phyloP scores from a whole-genome alignment of 208 protist genomes.

The Crithidia thermophila region DNA sequence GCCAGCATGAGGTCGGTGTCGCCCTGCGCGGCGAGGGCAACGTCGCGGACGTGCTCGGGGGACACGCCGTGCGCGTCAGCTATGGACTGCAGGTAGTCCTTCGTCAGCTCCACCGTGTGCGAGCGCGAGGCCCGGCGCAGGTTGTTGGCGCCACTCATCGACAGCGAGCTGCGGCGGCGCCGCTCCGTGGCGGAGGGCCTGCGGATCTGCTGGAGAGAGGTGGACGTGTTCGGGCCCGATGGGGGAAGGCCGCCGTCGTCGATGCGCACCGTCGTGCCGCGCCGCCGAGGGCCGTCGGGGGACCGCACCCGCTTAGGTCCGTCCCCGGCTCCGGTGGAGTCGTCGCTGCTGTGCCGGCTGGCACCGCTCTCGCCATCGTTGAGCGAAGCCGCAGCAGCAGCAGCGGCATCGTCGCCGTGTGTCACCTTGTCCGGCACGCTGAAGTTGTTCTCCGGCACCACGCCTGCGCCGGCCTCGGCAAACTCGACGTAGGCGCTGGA shows the following conservation, averaged over 20 bases:
- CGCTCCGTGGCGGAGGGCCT: conserved; percentile 14
- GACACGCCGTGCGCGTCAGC: conserved; percentile 36
- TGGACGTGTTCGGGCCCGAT: not conserved
- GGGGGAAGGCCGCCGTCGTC: conserved; percentile 3
- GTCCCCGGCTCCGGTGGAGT: not conserved
- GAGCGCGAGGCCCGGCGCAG: conserved; percentile 10
- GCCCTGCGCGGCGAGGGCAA: conserved; percentile 55
- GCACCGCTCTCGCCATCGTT: not conserved
- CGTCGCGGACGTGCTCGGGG: conserved; percentile 50
- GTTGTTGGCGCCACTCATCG: conserved; percentile 6
- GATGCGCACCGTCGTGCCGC: conserved; percentile 14
- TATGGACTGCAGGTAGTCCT: conserved; percentile 52
- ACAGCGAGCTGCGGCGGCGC: conserved; percentile 21
- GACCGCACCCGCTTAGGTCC: conserved; percentile 9
- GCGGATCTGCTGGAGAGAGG: conserved; percentile 19
- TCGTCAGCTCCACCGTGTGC: conserved; percentile 44
- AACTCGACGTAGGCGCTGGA: conserved; percentile 43
- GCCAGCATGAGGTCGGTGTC: conserved; percentile 66
- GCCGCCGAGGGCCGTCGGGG: conserved; percentile 18
- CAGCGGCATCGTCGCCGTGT: not conserved
- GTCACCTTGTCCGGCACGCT: conserved; percentile 5
- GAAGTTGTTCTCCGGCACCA: conserved; percentile 38
- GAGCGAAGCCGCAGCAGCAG: too few species aligned
- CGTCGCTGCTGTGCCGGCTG: not conserved
- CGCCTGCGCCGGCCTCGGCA: conserved; percentile 29